A percentile compares a stretch with the other conserved stretches of the same genome.
Evolutionary conservation across 345 rosid genomes (phyloP).

Genomic region (Dovyalis caffra): DNA sequence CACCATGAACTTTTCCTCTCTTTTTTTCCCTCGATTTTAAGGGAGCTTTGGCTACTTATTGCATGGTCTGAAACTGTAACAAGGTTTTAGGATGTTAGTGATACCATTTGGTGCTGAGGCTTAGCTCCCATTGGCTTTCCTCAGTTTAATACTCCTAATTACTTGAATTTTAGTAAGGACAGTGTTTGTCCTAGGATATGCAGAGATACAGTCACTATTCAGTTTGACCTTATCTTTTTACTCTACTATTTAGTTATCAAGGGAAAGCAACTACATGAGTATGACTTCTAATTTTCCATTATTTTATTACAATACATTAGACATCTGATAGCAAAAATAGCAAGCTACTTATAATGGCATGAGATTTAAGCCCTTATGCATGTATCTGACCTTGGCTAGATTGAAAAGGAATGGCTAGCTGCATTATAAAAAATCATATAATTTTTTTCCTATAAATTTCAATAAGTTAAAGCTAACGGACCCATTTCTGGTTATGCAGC

Average conservation of each 20-base stretch:
- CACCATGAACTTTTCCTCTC: background rate
- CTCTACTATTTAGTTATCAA: background rate
- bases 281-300: too few relatives aligned
- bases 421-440: background rate
- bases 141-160: background rate
- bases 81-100: too few relatives aligned
- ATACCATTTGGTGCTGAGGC: too few relatives aligned
- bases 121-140: background rate
- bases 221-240: background rate
- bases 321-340: background rate
- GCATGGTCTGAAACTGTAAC: too few relatives aligned
- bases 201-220: background rate
- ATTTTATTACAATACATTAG: background rate
- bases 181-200: background rate
- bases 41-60: too few relatives aligned
- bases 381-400: background rate
- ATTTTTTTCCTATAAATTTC: too few relatives aligned
- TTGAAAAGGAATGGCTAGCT: background rate
- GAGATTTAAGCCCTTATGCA: background rate
- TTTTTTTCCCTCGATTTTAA: background rate
- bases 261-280: background rate
- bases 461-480: background rate
- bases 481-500: conserved; percentile 37
- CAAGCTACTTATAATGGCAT: background rate
- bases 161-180: background rate